Base-by-base conservation (phyloP, 192 early-diverging fungal genomes). In the Backusella mclennaniae region DNA sequence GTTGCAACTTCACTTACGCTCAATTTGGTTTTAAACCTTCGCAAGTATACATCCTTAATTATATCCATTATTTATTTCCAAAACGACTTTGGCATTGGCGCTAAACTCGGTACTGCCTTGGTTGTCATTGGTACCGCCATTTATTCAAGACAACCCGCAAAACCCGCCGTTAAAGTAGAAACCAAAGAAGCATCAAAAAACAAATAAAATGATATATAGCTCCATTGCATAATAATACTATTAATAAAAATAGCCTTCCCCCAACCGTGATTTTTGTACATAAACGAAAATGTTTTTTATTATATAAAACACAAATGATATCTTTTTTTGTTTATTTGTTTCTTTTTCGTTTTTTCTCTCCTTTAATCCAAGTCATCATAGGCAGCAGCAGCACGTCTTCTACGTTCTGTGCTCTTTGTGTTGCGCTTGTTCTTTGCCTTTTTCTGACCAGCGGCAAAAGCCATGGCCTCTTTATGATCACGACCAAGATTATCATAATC, bases 401-500 rank as follows among this genome's bases (percentile, higher is more conserved):
- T 69, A 67, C 80, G 67, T 63, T 76, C 79, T 31, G 59, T 68
- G 23, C 69, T 72, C 59, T 80, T 83, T 31, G 66, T 75, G 39
- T 49, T 81, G 35, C 41, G 68, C 8, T 73, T 71, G 11, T 26
- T 44, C 66, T 84, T 85, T 31, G 66, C 78, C 66, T 76, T 81
- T 46, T 80, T 84, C 38, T 82, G 84, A 66, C 88, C 90, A 49
- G 68, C 75, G 33, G 88, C 86, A 44, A 92, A 92, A 3, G 82
- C 80, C 1, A 89, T 76, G 19, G 92, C 94, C 12, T 90, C 89
- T 59, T 88, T 85, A 71, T 94, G 77, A 23, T 85, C 78, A 70
- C 97, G 90, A 7, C 98, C 98, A 5, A 99, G 84, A 80, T 92
- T 94, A 83, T 99, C 98, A 75, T 95, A 87, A 41, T 94, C 90